Conservation (phyloP, 2,329 filamentous ascomycete genomes). For the Ceratocystiopsis minuta region DNA sequence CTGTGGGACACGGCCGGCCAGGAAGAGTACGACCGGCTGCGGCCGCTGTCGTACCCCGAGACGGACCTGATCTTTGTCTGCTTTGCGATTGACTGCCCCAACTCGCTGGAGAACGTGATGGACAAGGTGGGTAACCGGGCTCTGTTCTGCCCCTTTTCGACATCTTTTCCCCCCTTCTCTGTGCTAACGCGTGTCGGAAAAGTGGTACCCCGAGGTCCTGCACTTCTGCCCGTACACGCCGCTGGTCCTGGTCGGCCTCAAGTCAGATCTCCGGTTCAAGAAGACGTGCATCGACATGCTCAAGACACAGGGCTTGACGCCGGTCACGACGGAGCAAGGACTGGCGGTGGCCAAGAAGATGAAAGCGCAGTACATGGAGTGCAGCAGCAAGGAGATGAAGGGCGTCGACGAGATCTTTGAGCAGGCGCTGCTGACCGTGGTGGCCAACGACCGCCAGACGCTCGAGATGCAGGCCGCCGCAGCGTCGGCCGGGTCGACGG, state of each 20-base stretch:
- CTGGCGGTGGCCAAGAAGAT: constrained; percentile 79
- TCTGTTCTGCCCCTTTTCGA: no score
- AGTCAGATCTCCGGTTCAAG: constrained; percentile 91
- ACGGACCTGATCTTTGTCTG: constrained; percentile 97
- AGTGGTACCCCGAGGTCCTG: constrained; percentile 99
- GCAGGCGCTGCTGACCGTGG: constrained; percentile 73
- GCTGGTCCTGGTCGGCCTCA: constrained; percentile 85
- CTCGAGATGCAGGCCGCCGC: constrained; percentile 29
- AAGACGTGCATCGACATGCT: constrained; percentile 96
- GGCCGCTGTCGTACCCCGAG: constrained; percentile 92
- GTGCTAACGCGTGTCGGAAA: constrained; percentile 12
- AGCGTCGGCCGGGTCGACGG: constrained; percentile 16
- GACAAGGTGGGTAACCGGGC: constrained; percentile 74
- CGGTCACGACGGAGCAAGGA: constrained; percentile 83
- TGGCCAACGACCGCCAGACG: constrained; percentile 59
- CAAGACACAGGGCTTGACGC: constrained; percentile 91
- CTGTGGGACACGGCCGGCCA: constrained; percentile 98
- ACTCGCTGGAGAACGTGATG: constrained; percentile 94
- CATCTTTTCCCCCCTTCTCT: constrained; percentile 8
- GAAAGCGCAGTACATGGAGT: constrained; percentile 92
- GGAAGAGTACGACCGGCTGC: constrained; percentile 92
- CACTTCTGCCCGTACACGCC: constrained; percentile 98
- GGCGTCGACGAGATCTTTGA: constrained; percentile 96
- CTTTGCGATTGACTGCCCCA: constrained; percentile 97
- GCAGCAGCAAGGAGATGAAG: constrained; percentile 92